Conservation (phyloP, 306 rosid genomes). For the Cucurbita argyrosperma region DNA sequence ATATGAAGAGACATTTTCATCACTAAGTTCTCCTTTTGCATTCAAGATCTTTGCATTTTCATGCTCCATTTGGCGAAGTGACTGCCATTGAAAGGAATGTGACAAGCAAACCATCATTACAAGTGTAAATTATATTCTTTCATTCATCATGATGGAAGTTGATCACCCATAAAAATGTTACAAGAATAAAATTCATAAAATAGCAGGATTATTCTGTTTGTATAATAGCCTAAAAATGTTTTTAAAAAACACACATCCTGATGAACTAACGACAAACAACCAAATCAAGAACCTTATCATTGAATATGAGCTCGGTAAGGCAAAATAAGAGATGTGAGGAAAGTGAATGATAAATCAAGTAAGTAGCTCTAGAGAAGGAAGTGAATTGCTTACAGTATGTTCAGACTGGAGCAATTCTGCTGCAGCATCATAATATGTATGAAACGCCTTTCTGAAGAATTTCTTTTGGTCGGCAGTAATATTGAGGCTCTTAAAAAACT, state of each 20-base stretch:
- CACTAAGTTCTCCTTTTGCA: conserved; percentile 96
- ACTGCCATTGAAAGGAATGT: conserved; percentile 27
- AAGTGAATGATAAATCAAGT: not conserved
- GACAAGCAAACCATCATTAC: conserved; percentile 7
- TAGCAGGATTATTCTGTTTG: not conserved
- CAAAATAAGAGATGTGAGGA: conserved; percentile 2
- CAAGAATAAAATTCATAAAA: not conserved
- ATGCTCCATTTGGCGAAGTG: conserved; percentile 87
- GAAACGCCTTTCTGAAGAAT: conserved; percentile 62
- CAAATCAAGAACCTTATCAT: not conserved
- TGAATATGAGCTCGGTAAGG: not conserved
- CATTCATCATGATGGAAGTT: not conserved
- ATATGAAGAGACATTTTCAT: conserved; percentile 68
- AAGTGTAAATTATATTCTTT: not conserved
- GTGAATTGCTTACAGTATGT: conserved; percentile 60
- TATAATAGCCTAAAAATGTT: not conserved
- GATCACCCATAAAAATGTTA: not conserved
- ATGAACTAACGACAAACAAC: not conserved
- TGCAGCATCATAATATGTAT: conserved; percentile 72
- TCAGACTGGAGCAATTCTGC: conserved; percentile 89
- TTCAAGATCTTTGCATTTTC: conserved; percentile 89
- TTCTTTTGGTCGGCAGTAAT: conserved; percentile 87
- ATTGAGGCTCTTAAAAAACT: conserved; percentile 85
- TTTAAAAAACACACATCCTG: not conserved
- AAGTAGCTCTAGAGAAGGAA: not conserved